phyloP scores from a whole-genome alignment of 352 stramenopile genomes.

The Pythium plurisporium region DNA sequence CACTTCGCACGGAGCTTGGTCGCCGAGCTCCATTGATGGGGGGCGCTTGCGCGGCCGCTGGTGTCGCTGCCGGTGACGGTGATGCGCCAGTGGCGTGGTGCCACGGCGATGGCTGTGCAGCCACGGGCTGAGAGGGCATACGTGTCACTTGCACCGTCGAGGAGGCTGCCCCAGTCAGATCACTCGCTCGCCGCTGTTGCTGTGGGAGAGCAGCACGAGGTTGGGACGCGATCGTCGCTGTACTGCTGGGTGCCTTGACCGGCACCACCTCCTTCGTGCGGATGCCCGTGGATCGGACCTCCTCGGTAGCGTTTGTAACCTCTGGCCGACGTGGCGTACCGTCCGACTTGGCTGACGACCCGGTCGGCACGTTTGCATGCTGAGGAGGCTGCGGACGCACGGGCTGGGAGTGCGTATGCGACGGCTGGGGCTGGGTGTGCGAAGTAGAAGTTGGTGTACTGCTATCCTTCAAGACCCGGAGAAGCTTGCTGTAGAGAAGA shows the following conservation, averaged over 20 bases:
- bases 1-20: conserved; percentile 43
- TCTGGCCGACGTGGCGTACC: conserved; percentile 16
- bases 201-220: not conserved
- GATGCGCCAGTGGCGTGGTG: not conserved
- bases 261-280: conserved; percentile 13
- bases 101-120: not conserved
- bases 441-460: not conserved
- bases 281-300: conserved; percentile 9
- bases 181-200: conserved; percentile 8
- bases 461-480: conserved; percentile 36
- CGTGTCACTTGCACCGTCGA: not conserved
- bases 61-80: not conserved
- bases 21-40: conserved; percentile 15
- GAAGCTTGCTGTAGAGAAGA: conserved; percentile 26
- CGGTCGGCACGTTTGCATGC: not conserved
- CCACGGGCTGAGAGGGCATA: not conserved
- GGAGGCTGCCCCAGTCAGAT: not conserved
- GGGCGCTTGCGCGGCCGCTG: not conserved
- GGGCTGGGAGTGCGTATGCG: not conserved
- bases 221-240: not conserved
- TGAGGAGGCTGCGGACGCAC: not conserved
- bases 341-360: conserved; percentile 3
- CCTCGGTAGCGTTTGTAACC: not conserved
- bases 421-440: not conserved
- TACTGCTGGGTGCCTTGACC: conserved; percentile 13